These are phyloP conservation scores for Diplocarpon rosae DNA, from an alignment of 2,329 filamentous ascomycete genomes.

Conservation along the genomic window DNA sequence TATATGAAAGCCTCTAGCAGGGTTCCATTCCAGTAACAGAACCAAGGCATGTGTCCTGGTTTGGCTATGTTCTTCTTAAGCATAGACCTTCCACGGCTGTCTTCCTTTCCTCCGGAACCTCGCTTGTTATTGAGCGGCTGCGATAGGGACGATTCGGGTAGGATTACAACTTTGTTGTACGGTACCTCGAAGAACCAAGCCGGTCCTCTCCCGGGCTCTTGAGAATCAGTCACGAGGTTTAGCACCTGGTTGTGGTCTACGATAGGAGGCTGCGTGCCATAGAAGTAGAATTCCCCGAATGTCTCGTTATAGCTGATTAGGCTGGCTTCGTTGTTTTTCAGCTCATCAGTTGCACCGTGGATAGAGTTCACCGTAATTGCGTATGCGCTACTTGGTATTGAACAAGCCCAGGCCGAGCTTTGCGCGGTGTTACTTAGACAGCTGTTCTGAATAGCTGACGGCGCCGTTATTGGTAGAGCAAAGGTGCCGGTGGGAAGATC, in stretches of 20 bases:
- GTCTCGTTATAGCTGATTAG: conserved; percentile 31
- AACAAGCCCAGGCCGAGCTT: conserved; percentile 52
- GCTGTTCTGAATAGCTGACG: conserved; percentile 37
- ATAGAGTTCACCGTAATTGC: conserved; percentile 16
- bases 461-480: conserved; percentile 40
- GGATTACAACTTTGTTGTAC: conserved; percentile 55
- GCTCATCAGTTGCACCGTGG: conserved; percentile 14
- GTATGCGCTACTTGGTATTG: conserved; percentile 30
- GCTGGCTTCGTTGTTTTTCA: conserved; percentile 22
- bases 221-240: conserved; percentile 44
- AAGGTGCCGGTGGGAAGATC: conserved; percentile 44
- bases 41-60: conserved; percentile 54
- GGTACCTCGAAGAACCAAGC: conserved; percentile 51
- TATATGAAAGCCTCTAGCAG: conserved; percentile 59
- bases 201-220: conserved; percentile 44
- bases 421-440: conserved; percentile 48
- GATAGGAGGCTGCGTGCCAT: conserved; percentile 50
- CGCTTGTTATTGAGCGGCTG: conserved; percentile 12
- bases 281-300: conserved; percentile 35
- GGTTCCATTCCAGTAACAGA: conserved; percentile 59
- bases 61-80: conserved; percentile 29
- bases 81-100: neutral
- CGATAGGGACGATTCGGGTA: conserved; percentile 24
- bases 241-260: conserved; percentile 36
- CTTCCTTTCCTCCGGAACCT: neutral